These are phyloP conservation scores for Pluteus cervinus DNA, from an alignment of 768 basidiomycete genomes.

Conservation along the genomic window DNA sequence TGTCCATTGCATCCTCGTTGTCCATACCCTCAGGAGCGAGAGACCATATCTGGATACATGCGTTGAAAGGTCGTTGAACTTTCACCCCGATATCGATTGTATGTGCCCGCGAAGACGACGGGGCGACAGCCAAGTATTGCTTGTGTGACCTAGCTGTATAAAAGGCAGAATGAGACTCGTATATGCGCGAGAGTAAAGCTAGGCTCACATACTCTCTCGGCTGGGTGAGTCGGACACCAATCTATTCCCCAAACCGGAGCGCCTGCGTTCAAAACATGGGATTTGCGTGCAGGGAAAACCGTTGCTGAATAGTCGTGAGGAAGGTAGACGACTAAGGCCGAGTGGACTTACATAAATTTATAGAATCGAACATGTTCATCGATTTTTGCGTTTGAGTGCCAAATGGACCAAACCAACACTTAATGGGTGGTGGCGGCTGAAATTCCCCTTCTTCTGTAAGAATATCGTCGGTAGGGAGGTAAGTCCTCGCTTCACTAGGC, in stretches of 20 bases:
- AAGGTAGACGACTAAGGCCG: slow-evolving; percentile 1
- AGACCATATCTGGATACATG: slow-evolving; percentile 88
- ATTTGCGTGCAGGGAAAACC: slow-evolving; percentile 48
- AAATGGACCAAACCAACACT: slow-evolving; percentile 65
- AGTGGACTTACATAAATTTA: slow-evolving; percentile 47
- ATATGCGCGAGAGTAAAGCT: neutral
- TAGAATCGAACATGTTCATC: slow-evolving; percentile 49
- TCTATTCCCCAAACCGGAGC: slow-evolving; percentile 88
- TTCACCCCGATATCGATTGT: slow-evolving; percentile 63
- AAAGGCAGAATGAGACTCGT: neutral
- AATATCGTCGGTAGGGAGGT: slow-evolving; percentile 50
- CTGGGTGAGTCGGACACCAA: slow-evolving; percentile 81
- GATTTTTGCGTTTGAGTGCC: slow-evolving; percentile 42
- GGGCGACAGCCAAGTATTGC: slow-evolving; percentile 83
- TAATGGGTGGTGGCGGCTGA: slow-evolving; percentile 45
- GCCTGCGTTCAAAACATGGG: slow-evolving; percentile 80
- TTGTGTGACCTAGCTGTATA: slow-evolving; percentile 43
- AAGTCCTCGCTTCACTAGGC: slow-evolving; percentile 48
- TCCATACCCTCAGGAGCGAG: too few species aligned
- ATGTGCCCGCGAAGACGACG: slow-evolving; percentile 60
- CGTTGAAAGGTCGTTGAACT: slow-evolving; percentile 43
- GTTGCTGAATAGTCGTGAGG: slow-evolving; percentile 36
- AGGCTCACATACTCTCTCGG: slow-evolving; percentile 47
- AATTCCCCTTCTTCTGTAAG: slow-evolving; percentile 46
- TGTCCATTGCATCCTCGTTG: too few species aligned